Base-by-base conservation (phyloP, 1,284 basidiomycete species). In the Ceratobasidium sp. region DNA sequence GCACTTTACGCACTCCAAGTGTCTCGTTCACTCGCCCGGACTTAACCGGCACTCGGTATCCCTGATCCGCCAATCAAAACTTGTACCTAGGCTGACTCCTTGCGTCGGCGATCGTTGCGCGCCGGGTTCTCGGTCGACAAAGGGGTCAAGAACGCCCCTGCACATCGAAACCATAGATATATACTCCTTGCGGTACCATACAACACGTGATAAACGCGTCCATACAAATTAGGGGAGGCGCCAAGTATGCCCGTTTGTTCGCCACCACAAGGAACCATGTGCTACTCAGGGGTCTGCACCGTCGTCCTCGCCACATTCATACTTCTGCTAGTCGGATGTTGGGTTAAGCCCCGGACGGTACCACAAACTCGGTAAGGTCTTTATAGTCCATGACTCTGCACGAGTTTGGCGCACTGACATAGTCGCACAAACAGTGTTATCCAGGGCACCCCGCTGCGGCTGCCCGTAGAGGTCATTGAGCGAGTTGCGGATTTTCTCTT, bases 381-480 rank as follows among this genome's bases (percentile, higher is more conserved):
- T 41, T 41, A 10, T 41, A 41, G 23, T 14, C n/a, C 23, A 27
- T 27, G 23, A 23, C 54, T 55, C 54, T 27, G n/a, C 10, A 10
- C 23, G 23, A 10, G 54, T 55, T 23, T 23, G 54, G 23, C n/a
- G 10, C 27, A 12, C n/a, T 55, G 23, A 55, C 54, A 27, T n/a
- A 23, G 23, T 23, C n/a, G 27, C 54, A 27, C 23, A 27, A 55
- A 12, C 23, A 20, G 7, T 27, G 12, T 55, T 10, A 23, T 27
- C n/a, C 54, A 12, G 6, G 27, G 23, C 10, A 55, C 54, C n/a
- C 27, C 54, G n/a, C 54, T 23, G 23, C 23, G 14, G 16, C 64
- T 76, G 2, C 52, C 74, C 8, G 38, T 57, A 14, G 74, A 76
- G 27, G 10, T 67, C 8, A 76, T 76, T 16, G 64, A 76, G 35